These are phyloP conservation scores for Boletales sp. DNA, from an alignment of 768 basidiomycete species.

Conservation along the genomic window DNA sequence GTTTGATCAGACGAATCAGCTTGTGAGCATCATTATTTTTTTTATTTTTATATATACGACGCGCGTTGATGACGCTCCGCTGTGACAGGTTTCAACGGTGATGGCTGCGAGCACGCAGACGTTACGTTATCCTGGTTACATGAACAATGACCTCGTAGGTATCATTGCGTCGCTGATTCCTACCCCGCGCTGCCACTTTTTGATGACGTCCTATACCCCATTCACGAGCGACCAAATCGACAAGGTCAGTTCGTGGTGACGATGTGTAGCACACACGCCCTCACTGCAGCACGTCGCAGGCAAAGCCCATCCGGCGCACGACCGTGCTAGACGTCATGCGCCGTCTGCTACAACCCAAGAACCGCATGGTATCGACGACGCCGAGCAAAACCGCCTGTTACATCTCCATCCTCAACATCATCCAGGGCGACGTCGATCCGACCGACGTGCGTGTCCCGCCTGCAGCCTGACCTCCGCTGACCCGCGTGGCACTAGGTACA, in stretches of 20 bases:
- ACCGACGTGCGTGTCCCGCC: constrained; percentile 62
- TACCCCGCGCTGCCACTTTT: constrained; percentile 82
- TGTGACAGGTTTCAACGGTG: constrained; percentile 82
- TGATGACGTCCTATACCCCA: constrained; percentile 96
- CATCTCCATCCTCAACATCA: constrained; percentile 97
- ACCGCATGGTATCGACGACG: constrained; percentile 95
- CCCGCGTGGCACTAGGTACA: constrained; percentile 61
- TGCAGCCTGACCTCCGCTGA: background rate
- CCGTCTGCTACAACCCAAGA: constrained; percentile 94
- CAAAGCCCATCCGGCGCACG: constrained; percentile 92
- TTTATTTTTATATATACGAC: background rate
- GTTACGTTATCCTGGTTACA: constrained; percentile 93
- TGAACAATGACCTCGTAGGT: constrained; percentile 98
- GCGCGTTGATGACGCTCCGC: background rate
- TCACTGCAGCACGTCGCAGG: constrained; percentile 42
- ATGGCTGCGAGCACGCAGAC: constrained; percentile 97
- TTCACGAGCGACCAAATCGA: constrained; percentile 97
- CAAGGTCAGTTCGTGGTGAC: constrained; percentile 57
- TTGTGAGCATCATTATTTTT: constrained; percentile 44
- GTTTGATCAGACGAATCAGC: constrained; percentile 90
- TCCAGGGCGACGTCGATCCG: constrained; percentile 97
- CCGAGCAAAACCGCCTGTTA: constrained; percentile 92
- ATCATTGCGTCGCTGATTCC: constrained; percentile 97
- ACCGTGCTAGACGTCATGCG: constrained; percentile 99
- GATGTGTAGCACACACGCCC: background rate